Evolutionary conservation across 495 filamentous ascomycete species (phyloP).

Genomic region (Penicillium canescens): DNA sequence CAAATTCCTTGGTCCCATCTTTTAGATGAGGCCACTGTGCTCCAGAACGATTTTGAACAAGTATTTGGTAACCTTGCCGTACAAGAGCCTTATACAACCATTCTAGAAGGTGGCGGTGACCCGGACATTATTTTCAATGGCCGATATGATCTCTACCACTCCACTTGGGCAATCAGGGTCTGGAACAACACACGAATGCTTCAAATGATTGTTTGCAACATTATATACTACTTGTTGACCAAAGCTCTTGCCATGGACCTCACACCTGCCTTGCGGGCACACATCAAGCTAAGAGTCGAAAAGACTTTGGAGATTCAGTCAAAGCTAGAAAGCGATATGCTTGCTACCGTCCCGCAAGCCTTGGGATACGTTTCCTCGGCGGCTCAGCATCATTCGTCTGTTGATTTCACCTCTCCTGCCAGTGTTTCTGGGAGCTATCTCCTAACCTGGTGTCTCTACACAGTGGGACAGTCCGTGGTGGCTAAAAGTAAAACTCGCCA

Average conservation of each 20-base stretch:
- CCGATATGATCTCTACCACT: constrained; percentile 20
- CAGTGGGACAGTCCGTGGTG: too few species aligned
- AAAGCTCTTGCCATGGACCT: constrained; percentile 12
- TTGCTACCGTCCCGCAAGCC: constrained; percentile 44
- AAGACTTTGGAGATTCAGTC: constrained; percentile 28
- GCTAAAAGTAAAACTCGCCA: too few species aligned
- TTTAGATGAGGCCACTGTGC: constrained; percentile 17
- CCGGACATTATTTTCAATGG: constrained; percentile 20
- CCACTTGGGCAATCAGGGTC: constrained; percentile 24
- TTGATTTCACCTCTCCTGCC: too few species aligned
- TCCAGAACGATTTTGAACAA: constrained; percentile 18
- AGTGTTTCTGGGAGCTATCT: too few species aligned
- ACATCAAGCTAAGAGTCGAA: constrained; percentile 13
- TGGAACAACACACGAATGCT: constrained; percentile 31
- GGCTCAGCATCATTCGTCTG: not conserved
- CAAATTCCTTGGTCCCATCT: constrained; percentile 13
- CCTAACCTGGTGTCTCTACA: too few species aligned
- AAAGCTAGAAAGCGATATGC: constrained; percentile 36
- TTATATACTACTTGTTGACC: constrained; percentile 13
- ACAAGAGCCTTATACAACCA: constrained; percentile 27
- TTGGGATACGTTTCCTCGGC: constrained; percentile 11
- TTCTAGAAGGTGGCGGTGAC: not conserved
- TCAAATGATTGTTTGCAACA: constrained; percentile 22
- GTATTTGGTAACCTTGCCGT: constrained; percentile 12
- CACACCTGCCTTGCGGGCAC: too few species aligned